Evolutionary conservation across 257 asterid genomes (phyloP).

Genomic region (Striga asiatica): DNA sequence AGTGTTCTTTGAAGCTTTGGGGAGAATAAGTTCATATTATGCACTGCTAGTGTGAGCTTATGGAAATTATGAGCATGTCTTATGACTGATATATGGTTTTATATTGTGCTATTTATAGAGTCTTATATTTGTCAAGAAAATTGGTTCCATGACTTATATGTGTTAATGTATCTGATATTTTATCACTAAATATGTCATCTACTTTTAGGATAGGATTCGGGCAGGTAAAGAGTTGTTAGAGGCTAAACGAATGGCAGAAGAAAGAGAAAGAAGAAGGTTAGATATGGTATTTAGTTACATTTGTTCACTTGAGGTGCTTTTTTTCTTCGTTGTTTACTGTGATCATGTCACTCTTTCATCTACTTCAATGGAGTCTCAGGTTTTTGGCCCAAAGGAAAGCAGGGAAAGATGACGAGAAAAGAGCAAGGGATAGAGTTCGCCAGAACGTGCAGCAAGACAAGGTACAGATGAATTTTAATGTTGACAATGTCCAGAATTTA

Average conservation of each 20-base stretch:
- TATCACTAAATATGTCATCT: no score
- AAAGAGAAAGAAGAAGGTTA: conserved; percentile 54
- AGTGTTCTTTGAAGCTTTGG: no score
- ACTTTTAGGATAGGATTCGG: conserved; percentile 48
- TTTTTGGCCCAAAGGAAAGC: conserved; percentile 34
- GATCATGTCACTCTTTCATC: conserved; percentile 3
- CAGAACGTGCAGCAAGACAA: conserved; percentile 68
- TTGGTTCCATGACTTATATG: no score
- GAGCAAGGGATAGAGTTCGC: conserved; percentile 51
- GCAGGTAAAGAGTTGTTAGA: conserved; percentile 40
- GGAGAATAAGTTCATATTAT: no score
- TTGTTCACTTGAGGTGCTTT: neutral
- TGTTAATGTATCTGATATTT: no score
- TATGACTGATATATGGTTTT: no score
- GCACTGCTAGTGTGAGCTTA: no score
- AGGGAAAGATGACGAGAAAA: conserved; percentile 56
- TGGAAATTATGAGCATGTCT: no score
- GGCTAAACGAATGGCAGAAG: conserved; percentile 47
- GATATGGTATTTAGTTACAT: no score
- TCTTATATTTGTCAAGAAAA: no score
- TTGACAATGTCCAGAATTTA: no score
- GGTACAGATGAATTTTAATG: conserved; percentile 30
- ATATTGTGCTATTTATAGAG: no score
- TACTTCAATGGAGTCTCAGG: conserved; percentile 21
- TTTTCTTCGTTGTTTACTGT: neutral